phyloP scores from a whole-genome alignment of 2,329 filamentous ascomycete species.

The Myriosclerotinia curreyana region DNA sequence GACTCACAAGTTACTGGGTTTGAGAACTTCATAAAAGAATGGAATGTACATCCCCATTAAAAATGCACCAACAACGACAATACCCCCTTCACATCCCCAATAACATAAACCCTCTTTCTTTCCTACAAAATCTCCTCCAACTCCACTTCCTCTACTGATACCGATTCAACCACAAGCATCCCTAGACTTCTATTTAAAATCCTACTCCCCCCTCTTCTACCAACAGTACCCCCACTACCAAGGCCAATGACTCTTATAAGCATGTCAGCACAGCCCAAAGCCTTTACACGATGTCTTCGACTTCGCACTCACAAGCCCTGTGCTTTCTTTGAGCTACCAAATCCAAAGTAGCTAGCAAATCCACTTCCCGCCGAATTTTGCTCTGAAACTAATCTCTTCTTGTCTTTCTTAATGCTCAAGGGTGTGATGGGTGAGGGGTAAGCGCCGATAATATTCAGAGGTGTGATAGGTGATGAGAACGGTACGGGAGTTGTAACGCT shows the following conservation, averaged over 20 bases:
- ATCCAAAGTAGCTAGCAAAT: constrained; percentile 20
- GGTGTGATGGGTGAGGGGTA: neutral
- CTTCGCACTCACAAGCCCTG: constrained; percentile 9
- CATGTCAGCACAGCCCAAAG: constrained; percentile 2
- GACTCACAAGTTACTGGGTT: neutral
- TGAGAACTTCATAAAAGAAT: neutral
- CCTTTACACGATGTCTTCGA: neutral
- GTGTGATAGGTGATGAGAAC: neutral
- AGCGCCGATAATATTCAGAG: neutral
- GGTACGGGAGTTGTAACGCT: neutral
- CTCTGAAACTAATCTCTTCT: constrained; percentile 4
- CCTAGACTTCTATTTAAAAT: neutral
- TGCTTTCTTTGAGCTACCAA: neutral
- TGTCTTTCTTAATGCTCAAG: constrained; percentile 5
- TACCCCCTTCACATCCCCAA: neutral
- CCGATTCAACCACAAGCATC: neutral
- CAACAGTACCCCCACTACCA: neutral
- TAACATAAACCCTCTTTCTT: neutral
- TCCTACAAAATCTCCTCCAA: constrained; percentile 1
- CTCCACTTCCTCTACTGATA: constrained; percentile 2
- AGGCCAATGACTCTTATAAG: neutral
- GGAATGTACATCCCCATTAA: neutral
- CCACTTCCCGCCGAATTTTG: constrained; percentile 6
- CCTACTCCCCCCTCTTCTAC: neutral
- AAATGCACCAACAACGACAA: neutral